A percentile compares a stretch with the other conserved stretches of the same genome.
Evolutionary conservation across 2,329 filamentous ascomycete genomes (phyloP).

Genomic region (Thielaviopsis euricoi): DNA sequence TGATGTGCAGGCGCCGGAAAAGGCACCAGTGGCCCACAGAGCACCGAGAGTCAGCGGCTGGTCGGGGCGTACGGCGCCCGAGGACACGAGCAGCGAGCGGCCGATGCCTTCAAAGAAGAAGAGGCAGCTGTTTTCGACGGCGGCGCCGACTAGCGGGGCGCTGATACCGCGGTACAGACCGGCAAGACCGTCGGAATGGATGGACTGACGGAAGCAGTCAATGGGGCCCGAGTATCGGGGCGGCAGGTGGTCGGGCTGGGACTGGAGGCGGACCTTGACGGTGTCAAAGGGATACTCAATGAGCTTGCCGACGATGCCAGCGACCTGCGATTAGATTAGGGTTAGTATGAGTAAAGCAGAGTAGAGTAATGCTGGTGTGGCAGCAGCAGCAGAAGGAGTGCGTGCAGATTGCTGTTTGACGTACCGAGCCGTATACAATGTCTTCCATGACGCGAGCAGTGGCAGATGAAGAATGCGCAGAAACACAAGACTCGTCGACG

Average conservation of each 20-base stretch:
- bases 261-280: conserved; percentile 90
- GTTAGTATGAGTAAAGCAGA: background rate
- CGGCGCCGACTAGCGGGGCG: conserved; percentile 78
- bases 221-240: conserved; percentile 71
- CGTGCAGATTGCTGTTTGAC: too few relatives aligned
- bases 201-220: conserved; percentile 83
- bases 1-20: conserved; percentile 77
- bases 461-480: conserved; percentile 24
- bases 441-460: conserved; percentile 44
- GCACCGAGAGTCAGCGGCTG: conserved; percentile 55
- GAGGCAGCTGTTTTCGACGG: conserved; percentile 77
- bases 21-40: conserved; percentile 65
- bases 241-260: conserved; percentile 74
- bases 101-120: conserved; percentile 82
- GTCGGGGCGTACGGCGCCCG: conserved; percentile 31
- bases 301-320: conserved; percentile 82
- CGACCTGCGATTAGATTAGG: conserved; percentile 33
- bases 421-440: conserved; percentile 70
- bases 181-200: conserved; percentile 59
- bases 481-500: background rate
- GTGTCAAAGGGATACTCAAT: conserved; percentile 99
- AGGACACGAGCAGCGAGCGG: conserved; percentile 44
- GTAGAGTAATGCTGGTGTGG: background rate
- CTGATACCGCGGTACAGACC: conserved; percentile 86
- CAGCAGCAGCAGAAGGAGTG: background rate